A percentile compares a stretch with the other conserved stretches of the same genome.
Evolutionary conservation across 768 basidiomycete species (phyloP).

Genomic region (Mrakia blollopis): DNA sequence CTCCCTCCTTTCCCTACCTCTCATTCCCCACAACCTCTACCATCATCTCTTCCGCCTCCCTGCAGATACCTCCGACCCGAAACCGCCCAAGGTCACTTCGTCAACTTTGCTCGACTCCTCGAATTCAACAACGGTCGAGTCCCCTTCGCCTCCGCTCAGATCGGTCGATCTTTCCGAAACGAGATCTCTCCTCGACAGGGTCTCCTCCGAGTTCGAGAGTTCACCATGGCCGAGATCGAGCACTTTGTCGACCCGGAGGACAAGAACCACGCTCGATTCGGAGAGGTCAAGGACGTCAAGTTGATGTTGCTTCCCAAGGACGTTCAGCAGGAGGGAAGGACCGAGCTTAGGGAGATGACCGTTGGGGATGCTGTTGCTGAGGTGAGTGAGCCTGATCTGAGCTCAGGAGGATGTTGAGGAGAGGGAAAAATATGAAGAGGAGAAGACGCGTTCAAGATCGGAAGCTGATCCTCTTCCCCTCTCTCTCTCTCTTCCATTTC

Average conservation of each 20-base stretch:
- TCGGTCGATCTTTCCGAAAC: conserved; percentile 93
- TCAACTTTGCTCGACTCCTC: conserved; percentile 93
- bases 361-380: conserved; percentile 83
- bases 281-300: conserved; percentile 67
- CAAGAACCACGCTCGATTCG: conserved; percentile 81
- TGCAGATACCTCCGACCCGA: conserved; percentile 88
- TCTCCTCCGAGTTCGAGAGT: conserved; percentile 89
- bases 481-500: background rate
- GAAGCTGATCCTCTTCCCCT: background rate
- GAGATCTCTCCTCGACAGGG: conserved; percentile 97
- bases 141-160: conserved; percentile 95
- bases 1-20: no score
- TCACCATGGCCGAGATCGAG: conserved; percentile 99
- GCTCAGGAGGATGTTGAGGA: background rate
- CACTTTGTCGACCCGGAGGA: conserved; percentile 94
- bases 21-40: background rate
- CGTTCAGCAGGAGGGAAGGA: conserved; percentile 72
- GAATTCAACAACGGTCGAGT: conserved; percentile 97
- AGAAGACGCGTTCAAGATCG: background rate
- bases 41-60: background rate
- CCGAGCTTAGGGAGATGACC: conserved; percentile 58
- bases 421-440: background rate
- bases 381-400: conserved; percentile 35
- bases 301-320: conserved; percentile 74
- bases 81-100: conserved; percentile 97